Percentiles rank a stretch among this genome's conserved stretches.
Evolutionary conservation across 495 filamentous ascomycete genomes (phyloP).

Genomic region (Xylaria scruposa): DNA sequence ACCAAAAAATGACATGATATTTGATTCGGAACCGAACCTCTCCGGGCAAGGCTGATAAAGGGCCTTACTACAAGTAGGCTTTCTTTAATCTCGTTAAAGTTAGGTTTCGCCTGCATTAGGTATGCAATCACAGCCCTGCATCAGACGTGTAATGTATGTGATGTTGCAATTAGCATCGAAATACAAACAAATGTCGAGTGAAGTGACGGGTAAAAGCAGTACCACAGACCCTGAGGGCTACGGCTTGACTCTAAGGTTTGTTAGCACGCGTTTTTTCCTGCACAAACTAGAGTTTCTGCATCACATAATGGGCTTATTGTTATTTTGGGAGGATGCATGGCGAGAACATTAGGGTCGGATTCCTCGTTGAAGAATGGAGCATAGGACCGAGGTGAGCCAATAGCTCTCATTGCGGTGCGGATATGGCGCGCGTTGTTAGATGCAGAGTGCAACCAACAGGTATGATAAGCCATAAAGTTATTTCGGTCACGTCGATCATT

Average conservation of each 20-base stretch:
- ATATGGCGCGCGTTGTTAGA: constrained; percentile 21
- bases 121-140: background rate
- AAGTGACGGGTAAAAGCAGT: background rate
- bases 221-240: background rate
- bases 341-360: constrained; percentile 3
- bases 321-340: constrained; percentile 4
- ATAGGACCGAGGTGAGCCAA: background rate
- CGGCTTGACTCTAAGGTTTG: background rate
- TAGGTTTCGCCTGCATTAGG: background rate
- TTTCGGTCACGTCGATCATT: background rate
- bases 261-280: background rate
- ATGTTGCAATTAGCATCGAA: background rate
- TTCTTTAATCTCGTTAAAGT: background rate
- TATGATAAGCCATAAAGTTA: background rate
- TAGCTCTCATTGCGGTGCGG: background rate
- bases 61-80: background rate
- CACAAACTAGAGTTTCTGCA: constrained; percentile 5
- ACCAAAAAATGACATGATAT: background rate
- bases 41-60: constrained; percentile 18
- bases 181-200: background rate
- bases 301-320: background rate
- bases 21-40: constrained; percentile 1
- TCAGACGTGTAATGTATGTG: background rate
- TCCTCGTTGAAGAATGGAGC: constrained; percentile 8
- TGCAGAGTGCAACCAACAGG: constrained; percentile 13